Conservation (phyloP, 495 filamentous ascomycete genomes). For the Choiromyces venosus region DNA sequence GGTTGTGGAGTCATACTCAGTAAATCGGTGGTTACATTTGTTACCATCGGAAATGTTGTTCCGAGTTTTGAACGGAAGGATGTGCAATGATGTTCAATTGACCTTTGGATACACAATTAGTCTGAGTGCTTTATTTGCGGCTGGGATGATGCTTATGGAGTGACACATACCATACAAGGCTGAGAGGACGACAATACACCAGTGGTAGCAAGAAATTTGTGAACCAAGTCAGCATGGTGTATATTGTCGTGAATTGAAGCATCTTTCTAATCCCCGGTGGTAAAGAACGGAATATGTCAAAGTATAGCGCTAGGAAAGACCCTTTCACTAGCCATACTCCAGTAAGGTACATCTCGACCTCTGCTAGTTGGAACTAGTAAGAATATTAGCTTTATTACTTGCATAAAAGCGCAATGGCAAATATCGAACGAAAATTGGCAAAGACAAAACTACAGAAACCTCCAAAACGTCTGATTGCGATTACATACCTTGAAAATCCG, state of each 20-base stretch:
- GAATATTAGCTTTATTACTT: not conserved
- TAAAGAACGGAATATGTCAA: slow-evolving; percentile 29
- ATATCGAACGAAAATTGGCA: not conserved
- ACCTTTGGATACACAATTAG: slow-evolving; percentile 2
- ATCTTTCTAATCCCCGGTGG: not conserved
- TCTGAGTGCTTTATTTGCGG: not conserved
- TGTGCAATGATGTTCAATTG: slow-evolving; percentile 27
- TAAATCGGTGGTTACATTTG: slow-evolving; percentile 32
- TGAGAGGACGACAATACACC: slow-evolving; percentile 25
- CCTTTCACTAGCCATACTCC: slow-evolving; percentile 30
- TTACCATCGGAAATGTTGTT: slow-evolving; percentile 29
- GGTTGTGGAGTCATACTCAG: slow-evolving; percentile 13
- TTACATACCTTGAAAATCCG: slow-evolving; percentile 24
- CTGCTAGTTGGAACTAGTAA: slow-evolving; percentile 21
- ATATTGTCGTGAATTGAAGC: slow-evolving; percentile 19
- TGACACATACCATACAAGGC: slow-evolving; percentile 21
- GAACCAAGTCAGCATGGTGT: slow-evolving; percentile 20
- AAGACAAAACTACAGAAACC: not conserved
- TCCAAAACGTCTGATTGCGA: not conserved
- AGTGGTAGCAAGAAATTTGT: slow-evolving; percentile 23
- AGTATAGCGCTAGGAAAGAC: slow-evolving; percentile 28
- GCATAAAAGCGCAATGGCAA: not conserved
- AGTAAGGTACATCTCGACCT: slow-evolving; percentile 28
- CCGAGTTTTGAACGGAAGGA: slow-evolving; percentile 23
- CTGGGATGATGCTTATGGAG: not conserved